These are phyloP conservation scores for Backusella circina DNA, from an alignment of 192 early-diverging fungal genomes.

Conservation along the genomic window DNA sequence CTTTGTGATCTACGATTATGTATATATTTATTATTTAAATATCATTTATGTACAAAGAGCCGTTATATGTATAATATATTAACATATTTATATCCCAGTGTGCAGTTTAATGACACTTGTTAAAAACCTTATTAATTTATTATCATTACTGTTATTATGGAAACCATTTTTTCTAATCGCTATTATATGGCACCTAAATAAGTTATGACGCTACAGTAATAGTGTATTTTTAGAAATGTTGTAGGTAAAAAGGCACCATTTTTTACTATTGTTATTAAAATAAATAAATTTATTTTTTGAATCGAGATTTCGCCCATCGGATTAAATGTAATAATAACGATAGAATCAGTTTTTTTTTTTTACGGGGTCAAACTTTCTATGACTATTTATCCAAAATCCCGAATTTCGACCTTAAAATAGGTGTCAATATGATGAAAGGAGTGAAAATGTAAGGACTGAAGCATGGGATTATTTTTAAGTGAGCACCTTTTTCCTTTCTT, in stretches of 20 bases:
- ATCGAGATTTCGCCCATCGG: not conserved
- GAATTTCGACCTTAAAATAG: not conserved
- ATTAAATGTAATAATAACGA: not conserved
- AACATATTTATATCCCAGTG: too few relatives aligned
- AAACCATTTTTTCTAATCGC: not conserved
- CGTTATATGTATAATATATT: not conserved
- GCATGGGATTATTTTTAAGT: not conserved
- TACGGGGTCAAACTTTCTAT: not conserved
- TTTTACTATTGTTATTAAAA: not conserved
- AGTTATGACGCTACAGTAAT: not conserved
- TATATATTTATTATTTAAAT: not conserved
- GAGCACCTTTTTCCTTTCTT: not conserved
- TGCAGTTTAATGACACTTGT: not conserved
- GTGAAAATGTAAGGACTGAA: constrained; percentile 1
- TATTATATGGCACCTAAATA: not conserved
- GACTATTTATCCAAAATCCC: not conserved
- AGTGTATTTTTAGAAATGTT: not conserved
- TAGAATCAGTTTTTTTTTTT: not conserved
- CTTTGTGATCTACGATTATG: not conserved
- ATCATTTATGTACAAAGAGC: not conserved
- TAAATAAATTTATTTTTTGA: not conserved
- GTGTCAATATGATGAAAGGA: not conserved
- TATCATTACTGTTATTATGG: not conserved
- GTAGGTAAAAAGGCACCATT: not conserved
- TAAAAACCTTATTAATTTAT: too few relatives aligned